A percentile compares a stretch with the other conserved stretches of the same genome.
Conservation (phyloP, 148 eudicot species). For the Limonium bicolor region DNA sequence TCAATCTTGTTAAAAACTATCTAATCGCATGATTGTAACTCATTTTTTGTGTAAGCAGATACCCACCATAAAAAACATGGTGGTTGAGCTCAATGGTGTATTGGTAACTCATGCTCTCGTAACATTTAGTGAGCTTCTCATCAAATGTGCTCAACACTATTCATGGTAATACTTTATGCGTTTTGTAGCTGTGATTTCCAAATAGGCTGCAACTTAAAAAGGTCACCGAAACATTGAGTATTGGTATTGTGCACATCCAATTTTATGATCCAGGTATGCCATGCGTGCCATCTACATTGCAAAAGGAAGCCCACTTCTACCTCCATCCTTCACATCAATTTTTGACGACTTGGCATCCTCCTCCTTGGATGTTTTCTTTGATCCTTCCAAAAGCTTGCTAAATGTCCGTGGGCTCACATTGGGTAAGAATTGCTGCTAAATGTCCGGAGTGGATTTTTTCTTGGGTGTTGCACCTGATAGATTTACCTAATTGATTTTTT, state of each 20-base stretch:
- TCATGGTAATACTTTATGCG: constrained; percentile 47
- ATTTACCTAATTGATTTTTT: no score
- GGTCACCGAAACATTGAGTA: no score
- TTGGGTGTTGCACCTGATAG: background rate
- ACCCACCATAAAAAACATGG: constrained; percentile 56
- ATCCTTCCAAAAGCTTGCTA: constrained; percentile 71
- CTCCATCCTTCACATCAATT: constrained; percentile 89
- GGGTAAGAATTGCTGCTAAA: constrained; percentile 27
- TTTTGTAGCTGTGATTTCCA: no score
- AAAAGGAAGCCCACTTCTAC: constrained; percentile 92
- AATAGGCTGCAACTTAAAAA: no score
- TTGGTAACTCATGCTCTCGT: constrained; percentile 92
- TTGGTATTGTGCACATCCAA: no score
- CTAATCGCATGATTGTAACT: background rate
- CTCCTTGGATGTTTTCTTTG: constrained; percentile 92
- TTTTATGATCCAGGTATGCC: constrained; percentile 48
- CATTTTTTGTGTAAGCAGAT: no score
- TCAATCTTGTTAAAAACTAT: background rate
- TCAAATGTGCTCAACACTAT: constrained; percentile 91
- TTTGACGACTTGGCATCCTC: constrained; percentile 97
- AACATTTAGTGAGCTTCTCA: constrained; percentile 58
- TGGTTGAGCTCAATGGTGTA: constrained; percentile 91
- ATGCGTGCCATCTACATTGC: constrained; percentile 97
- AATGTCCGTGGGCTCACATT: constrained; percentile 84
- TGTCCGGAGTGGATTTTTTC: background rate